A percentile compares a stretch with the other conserved stretches of the same genome.
phyloP scores from a whole-genome alignment of 2,329 filamentous ascomycete species.

The Aspergillus ruber region DNA sequence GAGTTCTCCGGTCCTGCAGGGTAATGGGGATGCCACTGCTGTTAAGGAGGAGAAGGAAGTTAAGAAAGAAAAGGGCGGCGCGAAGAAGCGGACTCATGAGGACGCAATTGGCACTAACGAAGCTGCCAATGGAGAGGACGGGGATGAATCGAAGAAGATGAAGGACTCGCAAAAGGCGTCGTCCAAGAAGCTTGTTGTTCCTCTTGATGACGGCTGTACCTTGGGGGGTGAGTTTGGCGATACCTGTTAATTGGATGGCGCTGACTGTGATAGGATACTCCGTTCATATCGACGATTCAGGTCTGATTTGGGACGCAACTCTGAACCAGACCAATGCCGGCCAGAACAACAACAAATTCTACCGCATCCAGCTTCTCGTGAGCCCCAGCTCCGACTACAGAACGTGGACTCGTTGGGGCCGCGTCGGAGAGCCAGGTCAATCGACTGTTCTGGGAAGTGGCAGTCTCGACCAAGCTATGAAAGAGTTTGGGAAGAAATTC shows the following conservation, averaged over 20 bases:
- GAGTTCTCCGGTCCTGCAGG: constrained; percentile 6
- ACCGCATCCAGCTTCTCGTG: constrained; percentile 60
- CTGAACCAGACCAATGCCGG: constrained; percentile 70
- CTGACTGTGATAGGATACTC: constrained; percentile 3
- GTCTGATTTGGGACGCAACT: constrained; percentile 69
- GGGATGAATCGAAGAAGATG: constrained; percentile 22
- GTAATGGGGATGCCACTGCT: constrained; percentile 9
- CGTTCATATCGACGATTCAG: constrained; percentile 62
- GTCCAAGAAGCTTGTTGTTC: constrained; percentile 37
- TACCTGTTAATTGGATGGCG: not conserved
- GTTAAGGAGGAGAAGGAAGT: constrained; percentile 15
- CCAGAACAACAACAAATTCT: constrained; percentile 78
- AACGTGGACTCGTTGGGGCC: constrained; percentile 75
- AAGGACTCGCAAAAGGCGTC: constrained; percentile 44
- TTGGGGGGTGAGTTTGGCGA: not conserved
- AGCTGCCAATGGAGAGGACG: constrained; percentile 11
- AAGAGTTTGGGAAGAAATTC: constrained; percentile 50
- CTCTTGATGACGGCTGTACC: constrained; percentile 40
- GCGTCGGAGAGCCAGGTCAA: constrained; percentile 56
- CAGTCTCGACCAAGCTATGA: constrained; percentile 33
- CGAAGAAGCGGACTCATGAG: constrained; percentile 22
- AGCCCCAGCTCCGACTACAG: constrained; percentile 35
- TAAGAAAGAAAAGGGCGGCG: constrained; percentile 24
- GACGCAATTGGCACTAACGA: constrained; percentile 15
- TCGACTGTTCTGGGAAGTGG: constrained; percentile 35